Evolutionary conservation across 2,329 filamentous ascomycete species (phyloP), one percentile per base, ranked within the genome.

Genomic region (Epichloe sp.): DNA sequence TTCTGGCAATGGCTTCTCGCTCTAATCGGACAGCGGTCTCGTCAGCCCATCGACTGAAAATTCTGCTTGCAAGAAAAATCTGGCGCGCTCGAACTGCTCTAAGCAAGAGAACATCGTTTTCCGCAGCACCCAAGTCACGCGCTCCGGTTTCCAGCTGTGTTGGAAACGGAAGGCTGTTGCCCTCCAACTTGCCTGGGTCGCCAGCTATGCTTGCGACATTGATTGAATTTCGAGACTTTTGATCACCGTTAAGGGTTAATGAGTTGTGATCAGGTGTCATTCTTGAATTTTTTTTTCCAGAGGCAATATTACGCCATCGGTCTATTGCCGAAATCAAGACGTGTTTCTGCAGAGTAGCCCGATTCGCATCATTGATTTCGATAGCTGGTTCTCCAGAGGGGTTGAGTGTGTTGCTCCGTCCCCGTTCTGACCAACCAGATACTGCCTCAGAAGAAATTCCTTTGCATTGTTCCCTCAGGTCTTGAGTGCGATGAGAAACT

Each of bases 1-100:
- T 74, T 55, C 85, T 76, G 19, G 86, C 87, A 42, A 80, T 73
- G 4, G 77, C 79, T 4, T 85, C 87, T 41, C 79, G 77, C 55
- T 80, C 75, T 15, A 81, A 71, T 59, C 87, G 79, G 14, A 86
- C 80, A 5, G 74, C 75, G 11, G 85, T 76, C 48, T 76, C 72
- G 50, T 77, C 75, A 11, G 78, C 77, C 88, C 88, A 94, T 56
- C 66, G 65, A 52, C 64, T 68, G 53, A 64, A 67, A 17, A 62
- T 59, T 55, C 62, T 68, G 55, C 62, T 67, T 11, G 65, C 67
- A 6, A 88, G 71, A 57, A 80, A 84, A 11, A 85, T 67, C 60
- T 85, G 75, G 53, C 85, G 78, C 44, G 83, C 82, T 57, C 78
- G 76, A 1, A 69, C 72, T 34, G 84, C 84, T 44, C 80, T 76